Percentiles rank a stretch among this genome's conserved stretches.
phyloP scores from a whole-genome alignment of 2,329 filamentous ascomycete species.

The Aspergillus udagawae region DNA sequence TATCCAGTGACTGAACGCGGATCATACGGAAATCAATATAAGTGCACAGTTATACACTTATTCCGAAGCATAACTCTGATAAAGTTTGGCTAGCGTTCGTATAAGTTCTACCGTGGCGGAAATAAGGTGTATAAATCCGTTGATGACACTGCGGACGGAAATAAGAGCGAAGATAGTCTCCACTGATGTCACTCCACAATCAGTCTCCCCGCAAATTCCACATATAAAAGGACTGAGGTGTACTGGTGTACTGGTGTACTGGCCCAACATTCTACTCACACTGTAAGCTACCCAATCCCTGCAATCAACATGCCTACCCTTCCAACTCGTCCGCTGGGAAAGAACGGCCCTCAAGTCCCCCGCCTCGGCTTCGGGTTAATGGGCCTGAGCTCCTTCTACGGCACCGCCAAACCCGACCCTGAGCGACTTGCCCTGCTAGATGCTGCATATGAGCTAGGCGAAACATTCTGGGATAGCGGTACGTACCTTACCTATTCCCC shows the following conservation, averaged over 20 bases:
- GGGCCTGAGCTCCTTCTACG: constrained; percentile 28
- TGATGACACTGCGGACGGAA: too few species aligned
- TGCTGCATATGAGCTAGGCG: constrained; percentile 41
- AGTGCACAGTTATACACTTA: neutral
- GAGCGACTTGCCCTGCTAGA: constrained; percentile 46
- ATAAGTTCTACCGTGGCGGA: too few species aligned
- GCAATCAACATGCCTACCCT: constrained; percentile 2
- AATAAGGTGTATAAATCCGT: too few species aligned
- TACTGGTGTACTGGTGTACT: too few species aligned
- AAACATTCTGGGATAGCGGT: constrained; percentile 44
- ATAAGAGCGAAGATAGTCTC: too few species aligned
- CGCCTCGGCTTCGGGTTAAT: constrained; percentile 27
- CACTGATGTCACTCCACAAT: neutral
- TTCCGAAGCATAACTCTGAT: too few species aligned
- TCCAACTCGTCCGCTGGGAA: constrained; percentile 23
- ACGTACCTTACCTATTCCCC: constrained; percentile 8
- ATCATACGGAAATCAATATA: neutral
- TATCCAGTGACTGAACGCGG: neutral
- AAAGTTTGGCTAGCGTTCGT: too few species aligned
- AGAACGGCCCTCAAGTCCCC: constrained; percentile 25
- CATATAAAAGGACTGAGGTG: neutral
- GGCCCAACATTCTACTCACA: neutral
- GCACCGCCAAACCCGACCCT: constrained; percentile 32
- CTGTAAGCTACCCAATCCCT: too few species aligned
- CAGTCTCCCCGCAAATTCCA: neutral